Percentiles rank a stretch among this genome's conserved stretches.
These are phyloP conservation scores for Acacia concinna DNA, from an alignment of 331 rosid species.

Conservation along the genomic window DNA sequence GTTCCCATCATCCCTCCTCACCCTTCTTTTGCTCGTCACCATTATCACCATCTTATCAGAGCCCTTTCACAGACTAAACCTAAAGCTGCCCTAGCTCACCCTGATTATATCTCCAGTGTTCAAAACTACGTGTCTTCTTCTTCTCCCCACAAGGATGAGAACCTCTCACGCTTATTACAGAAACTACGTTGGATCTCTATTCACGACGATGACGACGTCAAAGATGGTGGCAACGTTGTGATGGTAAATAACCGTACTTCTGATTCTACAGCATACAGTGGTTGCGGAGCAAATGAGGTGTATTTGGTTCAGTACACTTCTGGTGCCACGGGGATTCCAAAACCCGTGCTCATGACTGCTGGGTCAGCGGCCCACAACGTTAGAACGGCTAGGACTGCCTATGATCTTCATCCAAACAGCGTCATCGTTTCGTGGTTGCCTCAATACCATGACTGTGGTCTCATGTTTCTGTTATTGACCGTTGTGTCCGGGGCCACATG, in stretches of 20 bases:
- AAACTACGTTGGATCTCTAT: conserved; percentile 58
- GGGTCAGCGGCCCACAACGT: conserved; percentile 83
- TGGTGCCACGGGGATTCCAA: conserved; percentile 71
- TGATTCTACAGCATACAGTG: conserved; percentile 34
- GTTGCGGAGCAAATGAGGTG: conserved; percentile 53
- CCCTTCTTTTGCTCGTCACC: conserved; percentile 46
- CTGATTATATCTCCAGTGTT: conserved; percentile 44
- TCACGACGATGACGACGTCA: conserved; percentile 21
- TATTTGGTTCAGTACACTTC: conserved; percentile 85
- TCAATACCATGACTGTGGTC: conserved; percentile 86
- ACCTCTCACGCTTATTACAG: conserved; percentile 42
- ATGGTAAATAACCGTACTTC: not conserved
- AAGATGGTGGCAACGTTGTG: not conserved
- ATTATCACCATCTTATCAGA: conserved; percentile 52
- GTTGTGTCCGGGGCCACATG: conserved; percentile 70
- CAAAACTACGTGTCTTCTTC: conserved; percentile 38
- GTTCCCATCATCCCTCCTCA: conserved; percentile 71
- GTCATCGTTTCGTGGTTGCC: conserved; percentile 81
- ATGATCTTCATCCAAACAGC: conserved; percentile 73
- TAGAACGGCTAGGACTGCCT: conserved; percentile 64
- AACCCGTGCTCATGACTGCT: conserved; percentile 73
- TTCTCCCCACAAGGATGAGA: conserved; percentile 31
- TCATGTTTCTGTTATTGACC: conserved; percentile 74
- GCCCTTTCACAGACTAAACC: conserved; percentile 77
- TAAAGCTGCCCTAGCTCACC: conserved; percentile 75